Conservation (phyloP, 352 stramenopile species). For the Pseudoperonospora humuli region DNA sequence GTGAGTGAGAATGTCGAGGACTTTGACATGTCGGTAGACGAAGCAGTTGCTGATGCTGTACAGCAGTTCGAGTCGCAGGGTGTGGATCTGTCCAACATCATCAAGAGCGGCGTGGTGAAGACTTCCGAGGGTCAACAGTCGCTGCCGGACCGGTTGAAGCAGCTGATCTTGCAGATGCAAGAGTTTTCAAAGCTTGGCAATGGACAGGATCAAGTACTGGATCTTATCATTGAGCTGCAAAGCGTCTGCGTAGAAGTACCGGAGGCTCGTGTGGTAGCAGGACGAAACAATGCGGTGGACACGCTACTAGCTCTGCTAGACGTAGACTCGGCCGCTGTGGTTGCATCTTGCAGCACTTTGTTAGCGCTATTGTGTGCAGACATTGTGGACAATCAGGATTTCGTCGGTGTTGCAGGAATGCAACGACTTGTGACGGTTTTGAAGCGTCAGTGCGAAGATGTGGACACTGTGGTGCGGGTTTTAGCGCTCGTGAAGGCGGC, state of each 20-base stretch:
- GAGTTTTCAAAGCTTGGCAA: not conserved
- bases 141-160: constrained; percentile 27
- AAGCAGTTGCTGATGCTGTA: constrained; percentile 70
- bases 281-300: constrained; percentile 46
- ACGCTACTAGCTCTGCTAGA: constrained; percentile 36
- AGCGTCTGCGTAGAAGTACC: constrained; percentile 34
- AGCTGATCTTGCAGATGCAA: constrained; percentile 24
- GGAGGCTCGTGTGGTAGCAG: constrained; percentile 53
- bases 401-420: constrained; percentile 39
- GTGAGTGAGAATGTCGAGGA: constrained; percentile 87
- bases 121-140: constrained; percentile 6
- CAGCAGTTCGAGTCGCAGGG: constrained; percentile 83
- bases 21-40: constrained; percentile 81
- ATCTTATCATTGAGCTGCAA: constrained; percentile 23
- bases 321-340: constrained; percentile 1
- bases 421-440: constrained; percentile 23
- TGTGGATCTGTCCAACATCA: constrained; percentile 81
- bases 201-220: constrained; percentile 8
- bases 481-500: constrained; percentile 31
- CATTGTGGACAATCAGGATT: constrained; percentile 56
- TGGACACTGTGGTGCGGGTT: constrained; percentile 15
- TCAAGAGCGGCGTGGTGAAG: constrained; percentile 32
- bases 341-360: constrained; percentile 13
- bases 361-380: constrained; percentile 35
- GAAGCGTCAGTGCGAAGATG: constrained; percentile 5